Percentiles rank a stretch among this genome's conserved stretches.
These are phyloP conservation scores for Gyrodon lividus DNA, from an alignment of 768 basidiomycete species.

Conservation along the genomic window DNA sequence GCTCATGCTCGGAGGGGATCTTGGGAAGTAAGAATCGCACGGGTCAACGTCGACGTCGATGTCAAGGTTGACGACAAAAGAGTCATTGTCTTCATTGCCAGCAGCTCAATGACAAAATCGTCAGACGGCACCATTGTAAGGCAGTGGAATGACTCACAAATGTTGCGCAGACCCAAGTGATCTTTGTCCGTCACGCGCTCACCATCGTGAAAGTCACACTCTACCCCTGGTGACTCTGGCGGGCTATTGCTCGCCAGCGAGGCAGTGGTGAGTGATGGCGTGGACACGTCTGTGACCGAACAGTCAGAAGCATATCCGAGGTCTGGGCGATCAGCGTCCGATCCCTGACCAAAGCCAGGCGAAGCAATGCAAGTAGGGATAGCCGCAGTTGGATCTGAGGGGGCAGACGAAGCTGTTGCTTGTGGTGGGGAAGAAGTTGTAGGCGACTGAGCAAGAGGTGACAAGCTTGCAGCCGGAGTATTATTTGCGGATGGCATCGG, in stretches of 20 bases:
- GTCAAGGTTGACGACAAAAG: slow-evolving; percentile 9
- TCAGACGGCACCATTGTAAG: too few species aligned
- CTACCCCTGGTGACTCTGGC: slow-evolving; percentile 3
- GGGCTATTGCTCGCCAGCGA: slow-evolving; percentile 12
- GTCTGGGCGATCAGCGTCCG: slow-evolving; percentile 8
- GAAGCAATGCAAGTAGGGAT: neutral
- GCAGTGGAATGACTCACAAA: neutral
- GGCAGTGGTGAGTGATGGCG: slow-evolving; percentile 14
- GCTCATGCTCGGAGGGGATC: neutral
- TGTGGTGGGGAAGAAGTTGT: neutral
- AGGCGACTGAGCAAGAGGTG: neutral
- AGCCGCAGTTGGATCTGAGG: neutral
- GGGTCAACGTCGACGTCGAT: slow-evolving; percentile 9
- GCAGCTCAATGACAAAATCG: neutral
- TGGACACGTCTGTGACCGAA: slow-evolving; percentile 11
- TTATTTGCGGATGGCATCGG: neutral
- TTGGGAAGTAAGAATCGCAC: slow-evolving; percentile 5
- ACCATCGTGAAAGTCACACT: neutral
- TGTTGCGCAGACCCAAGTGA: neutral
- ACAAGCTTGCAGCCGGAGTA: neutral
- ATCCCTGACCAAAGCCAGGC: neutral
- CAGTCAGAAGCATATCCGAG: slow-evolving; percentile 5
- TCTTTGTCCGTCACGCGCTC: neutral
- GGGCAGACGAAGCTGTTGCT: neutral
- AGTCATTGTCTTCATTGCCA: neutral